Percentiles rank a stretch among this genome's conserved stretches.
These are phyloP conservation scores for Tolypocladium nubicola DNA, from an alignment of 2,329 filamentous ascomycete genomes.

Conservation along the genomic window DNA sequence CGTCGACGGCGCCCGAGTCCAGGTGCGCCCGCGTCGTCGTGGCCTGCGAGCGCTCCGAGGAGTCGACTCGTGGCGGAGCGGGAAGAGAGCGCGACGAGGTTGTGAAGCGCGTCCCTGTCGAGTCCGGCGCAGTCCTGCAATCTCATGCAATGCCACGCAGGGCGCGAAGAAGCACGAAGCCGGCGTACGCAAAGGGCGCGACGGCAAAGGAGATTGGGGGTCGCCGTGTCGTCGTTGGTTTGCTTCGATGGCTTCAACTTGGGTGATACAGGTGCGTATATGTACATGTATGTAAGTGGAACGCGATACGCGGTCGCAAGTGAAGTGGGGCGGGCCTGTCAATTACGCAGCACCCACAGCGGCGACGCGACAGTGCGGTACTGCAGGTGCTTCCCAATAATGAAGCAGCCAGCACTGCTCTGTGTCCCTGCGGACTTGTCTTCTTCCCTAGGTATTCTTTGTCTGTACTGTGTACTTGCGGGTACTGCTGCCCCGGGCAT, in stretches of 20 bases:
- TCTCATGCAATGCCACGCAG: not conserved
- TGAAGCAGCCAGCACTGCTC: not conserved
- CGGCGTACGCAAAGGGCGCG: not conserved
- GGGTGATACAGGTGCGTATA: not conserved
- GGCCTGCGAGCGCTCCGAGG: not conserved
- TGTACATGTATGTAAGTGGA: not conserved
- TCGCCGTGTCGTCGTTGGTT: not conserved
- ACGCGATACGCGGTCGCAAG: not conserved
- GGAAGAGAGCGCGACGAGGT: not conserved
- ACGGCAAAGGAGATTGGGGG: not conserved
- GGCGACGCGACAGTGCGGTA: no score
- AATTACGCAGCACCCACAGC: no score
- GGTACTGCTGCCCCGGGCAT: not conserved
- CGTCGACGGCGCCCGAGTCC: not conserved
- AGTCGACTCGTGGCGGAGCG: not conserved
- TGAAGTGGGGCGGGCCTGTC: not conserved
- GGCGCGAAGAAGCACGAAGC: not conserved
- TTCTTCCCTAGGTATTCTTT: no score
- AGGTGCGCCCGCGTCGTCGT: not conserved
- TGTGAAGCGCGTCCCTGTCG: not conserved
- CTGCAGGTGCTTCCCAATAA: not conserved
- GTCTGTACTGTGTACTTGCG: no score
- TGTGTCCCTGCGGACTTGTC: no score
- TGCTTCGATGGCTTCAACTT: not conserved
- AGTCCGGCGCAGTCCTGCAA: not conserved